Base-by-base conservation (phyloP, 768 basidiomycete species). In the Phlegmacium glaucopus region DNA sequence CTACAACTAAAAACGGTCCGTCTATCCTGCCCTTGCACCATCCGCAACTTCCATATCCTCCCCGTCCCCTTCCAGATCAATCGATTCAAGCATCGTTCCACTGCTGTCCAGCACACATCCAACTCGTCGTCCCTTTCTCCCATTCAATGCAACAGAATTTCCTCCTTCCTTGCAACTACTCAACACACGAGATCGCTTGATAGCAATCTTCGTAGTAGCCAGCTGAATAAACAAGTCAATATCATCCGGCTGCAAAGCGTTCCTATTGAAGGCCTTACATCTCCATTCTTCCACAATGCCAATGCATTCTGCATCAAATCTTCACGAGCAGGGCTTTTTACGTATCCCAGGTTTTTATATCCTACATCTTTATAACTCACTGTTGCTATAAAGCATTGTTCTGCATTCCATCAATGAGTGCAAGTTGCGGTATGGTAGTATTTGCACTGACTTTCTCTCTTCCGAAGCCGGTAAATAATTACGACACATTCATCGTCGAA, bases 11-110 rank as follows among this genome's bases (percentile, higher is more conserved):
- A n/a, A 48, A 44, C 57, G 56, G 55, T 59, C 57, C 59, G 54
- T 48, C 48, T 61, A 60, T 51, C 52, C 61, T 54, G 50, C 45
- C 55, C 60, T 59, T 47, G 58, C 58, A 52, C 63, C 66, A 57
- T 67, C 65, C 60, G 51, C 62, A 47, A 56, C 72, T 61, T 76
- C 78, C 61, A 61, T 61, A 55, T 75, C 74, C 58, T 79, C 82
- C 54, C 66, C 79, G 52, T 82, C 82, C 46, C 76, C 84, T 71
- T 88, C 89, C 68, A 91, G 72, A 72, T 91, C 89, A 57, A 90
- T 70, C 38, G 83, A 74, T 69, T 91, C 86, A 75, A 91, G 61
- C 48, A 66, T 69, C 52, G 70, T 74, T 53, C 87, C 88, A 45
- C 72, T 71, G 48, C 65, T 68, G 62, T 87, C 87, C 61, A 90